A percentile compares a stretch with the other conserved stretches of the same genome.
Evolutionary conservation across 2,329 filamentous ascomycete genomes (phyloP).

Genomic region (Paecilomyces fulvus): DNA sequence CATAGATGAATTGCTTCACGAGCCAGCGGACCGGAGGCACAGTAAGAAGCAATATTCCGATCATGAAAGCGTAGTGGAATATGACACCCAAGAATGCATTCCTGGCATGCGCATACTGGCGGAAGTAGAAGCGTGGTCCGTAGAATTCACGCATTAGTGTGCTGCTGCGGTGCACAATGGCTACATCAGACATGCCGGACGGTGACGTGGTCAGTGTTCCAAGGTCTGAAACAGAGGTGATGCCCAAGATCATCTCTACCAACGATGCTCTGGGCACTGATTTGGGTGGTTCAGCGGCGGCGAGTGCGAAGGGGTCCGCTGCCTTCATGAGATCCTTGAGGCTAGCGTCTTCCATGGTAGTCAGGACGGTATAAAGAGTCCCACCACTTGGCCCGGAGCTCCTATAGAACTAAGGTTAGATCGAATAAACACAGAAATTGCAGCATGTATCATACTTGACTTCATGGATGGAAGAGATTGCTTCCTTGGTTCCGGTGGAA

Average conservation of each 20-base stretch:
- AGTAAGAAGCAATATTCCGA: conserved; percentile 40
- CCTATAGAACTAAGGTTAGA: conserved; percentile 13
- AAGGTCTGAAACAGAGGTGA: conserved; percentile 43
- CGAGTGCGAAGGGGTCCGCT: conserved; percentile 45
- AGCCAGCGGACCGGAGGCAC: conserved; percentile 47
- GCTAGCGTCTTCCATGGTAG: conserved; percentile 41
- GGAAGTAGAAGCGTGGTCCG: conserved; percentile 50
- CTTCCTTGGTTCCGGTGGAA: conserved; percentile 41
- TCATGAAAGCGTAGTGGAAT: conserved; percentile 41
- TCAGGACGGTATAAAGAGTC: conserved; percentile 59
- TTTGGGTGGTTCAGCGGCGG: conserved; percentile 31
- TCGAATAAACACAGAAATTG: conserved; percentile 4
- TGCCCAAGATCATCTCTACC: conserved; percentile 19
- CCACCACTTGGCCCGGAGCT: conserved; percentile 46
- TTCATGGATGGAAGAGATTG: conserved; percentile 46
- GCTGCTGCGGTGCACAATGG: conserved; percentile 53
- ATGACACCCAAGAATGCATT: conserved; percentile 40
- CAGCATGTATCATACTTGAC: conserved; percentile 35
- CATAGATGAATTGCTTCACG: conserved; percentile 38
- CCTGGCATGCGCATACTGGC: conserved; percentile 47
- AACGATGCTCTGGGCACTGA: conserved; percentile 23
- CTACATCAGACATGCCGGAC: conserved; percentile 44
- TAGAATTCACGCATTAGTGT: conserved; percentile 51
- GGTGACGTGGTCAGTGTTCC: conserved; percentile 50
- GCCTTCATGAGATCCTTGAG: conserved; percentile 38